phyloP scores from a whole-genome alignment of 352 stramenopile species.

The Pythium phragmiticola region DNA sequence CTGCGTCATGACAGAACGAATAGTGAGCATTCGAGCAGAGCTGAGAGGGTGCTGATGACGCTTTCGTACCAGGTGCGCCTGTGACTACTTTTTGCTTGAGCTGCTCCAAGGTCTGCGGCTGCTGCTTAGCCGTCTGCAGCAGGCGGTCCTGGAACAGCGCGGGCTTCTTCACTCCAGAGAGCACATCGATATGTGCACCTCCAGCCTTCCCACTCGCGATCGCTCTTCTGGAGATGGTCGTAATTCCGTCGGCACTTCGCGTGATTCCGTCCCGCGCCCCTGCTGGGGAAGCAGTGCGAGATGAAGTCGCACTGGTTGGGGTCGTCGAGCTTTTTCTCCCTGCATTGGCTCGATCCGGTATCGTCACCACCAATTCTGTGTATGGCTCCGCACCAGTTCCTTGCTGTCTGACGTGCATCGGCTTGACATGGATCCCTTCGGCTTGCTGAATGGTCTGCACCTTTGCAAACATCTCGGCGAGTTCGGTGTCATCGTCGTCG shows the following conservation, averaged over 20 bases:
- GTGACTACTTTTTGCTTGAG: constrained; percentile 50
- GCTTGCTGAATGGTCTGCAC: constrained; percentile 61
- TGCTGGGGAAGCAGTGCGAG: constrained; percentile 10
- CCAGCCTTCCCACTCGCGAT: constrained; percentile 13
- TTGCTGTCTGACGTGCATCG: constrained; percentile 7
- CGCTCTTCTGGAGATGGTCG: constrained; percentile 45
- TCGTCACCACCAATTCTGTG: constrained; percentile 15
- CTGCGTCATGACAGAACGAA: background rate
- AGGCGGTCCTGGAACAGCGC: constrained; percentile 59
- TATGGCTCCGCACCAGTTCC: constrained; percentile 17
- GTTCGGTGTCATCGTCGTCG: constrained; percentile 52
- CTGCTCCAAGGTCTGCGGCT: constrained; percentile 42
- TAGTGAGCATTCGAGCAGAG: background rate
- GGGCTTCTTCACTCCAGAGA: constrained; percentile 57
- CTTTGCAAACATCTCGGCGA: constrained; percentile 75
- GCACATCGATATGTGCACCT: constrained; percentile 25
- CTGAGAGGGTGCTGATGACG: background rate
- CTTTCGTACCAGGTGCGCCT: constrained; percentile 40
- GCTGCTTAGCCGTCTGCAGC: constrained; percentile 43
- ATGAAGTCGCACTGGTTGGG: constrained; percentile 13
- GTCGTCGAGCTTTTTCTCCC: constrained; percentile 16
- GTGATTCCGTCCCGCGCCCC: constrained; percentile 9
- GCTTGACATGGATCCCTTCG: constrained; percentile 32
- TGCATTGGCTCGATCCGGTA: constrained; percentile 7
- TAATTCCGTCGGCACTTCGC: constrained; percentile 57